A percentile compares a stretch with the other conserved stretches of the same genome.
phyloP scores from a whole-genome alignment of 1,284 basidiomycete species.

The Ceratobasidium theobromae region DNA sequence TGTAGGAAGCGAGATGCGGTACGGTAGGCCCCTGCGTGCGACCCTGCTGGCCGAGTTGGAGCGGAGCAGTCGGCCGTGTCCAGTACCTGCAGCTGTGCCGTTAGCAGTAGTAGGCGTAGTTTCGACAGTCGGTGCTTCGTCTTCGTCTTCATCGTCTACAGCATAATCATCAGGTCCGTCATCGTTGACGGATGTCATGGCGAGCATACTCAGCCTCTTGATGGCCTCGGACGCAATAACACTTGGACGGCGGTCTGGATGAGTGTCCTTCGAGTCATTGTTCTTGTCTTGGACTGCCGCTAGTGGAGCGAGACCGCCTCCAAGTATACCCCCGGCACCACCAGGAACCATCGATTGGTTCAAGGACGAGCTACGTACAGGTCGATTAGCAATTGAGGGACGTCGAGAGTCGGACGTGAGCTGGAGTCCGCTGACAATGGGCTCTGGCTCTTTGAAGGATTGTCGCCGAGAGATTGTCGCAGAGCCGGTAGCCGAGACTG shows the following conservation, averaged over 20 bases:
- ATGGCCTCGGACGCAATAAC: slow-evolving; percentile 29
- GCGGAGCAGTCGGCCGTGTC: neutral
- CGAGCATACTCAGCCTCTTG: slow-evolving; percentile 27
- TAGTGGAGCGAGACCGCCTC: neutral
- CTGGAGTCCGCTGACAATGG: slow-evolving; percentile 12
- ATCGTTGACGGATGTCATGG: slow-evolving; percentile 28
- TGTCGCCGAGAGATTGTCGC: slow-evolving; percentile 10
- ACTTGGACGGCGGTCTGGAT: slow-evolving; percentile 20
- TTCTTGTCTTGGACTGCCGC: neutral
- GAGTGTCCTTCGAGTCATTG: slow-evolving; percentile 2
- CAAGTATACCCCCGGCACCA: neutral
- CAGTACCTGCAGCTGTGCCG: slow-evolving; percentile 36
- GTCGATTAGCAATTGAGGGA: neutral
- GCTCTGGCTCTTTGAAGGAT: neutral
- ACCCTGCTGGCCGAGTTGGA: neutral
- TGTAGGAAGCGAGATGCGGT: slow-evolving; percentile 51
- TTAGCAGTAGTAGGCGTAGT: slow-evolving; percentile 38
- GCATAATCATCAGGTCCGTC: slow-evolving; percentile 33
- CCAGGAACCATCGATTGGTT: slow-evolving; percentile 12
- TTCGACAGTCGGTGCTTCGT: slow-evolving; percentile 39
- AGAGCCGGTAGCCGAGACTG: slow-evolving; percentile 38
- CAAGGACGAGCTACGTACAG: slow-evolving; percentile 10
- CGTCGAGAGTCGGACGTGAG: slow-evolving; percentile 9
- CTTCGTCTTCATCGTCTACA: slow-evolving; percentile 36
- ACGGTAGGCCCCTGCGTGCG: slow-evolving; percentile 43